Base-by-base conservation (phyloP, 208 protist genomes). In the Lotmaria passim region DNA sequence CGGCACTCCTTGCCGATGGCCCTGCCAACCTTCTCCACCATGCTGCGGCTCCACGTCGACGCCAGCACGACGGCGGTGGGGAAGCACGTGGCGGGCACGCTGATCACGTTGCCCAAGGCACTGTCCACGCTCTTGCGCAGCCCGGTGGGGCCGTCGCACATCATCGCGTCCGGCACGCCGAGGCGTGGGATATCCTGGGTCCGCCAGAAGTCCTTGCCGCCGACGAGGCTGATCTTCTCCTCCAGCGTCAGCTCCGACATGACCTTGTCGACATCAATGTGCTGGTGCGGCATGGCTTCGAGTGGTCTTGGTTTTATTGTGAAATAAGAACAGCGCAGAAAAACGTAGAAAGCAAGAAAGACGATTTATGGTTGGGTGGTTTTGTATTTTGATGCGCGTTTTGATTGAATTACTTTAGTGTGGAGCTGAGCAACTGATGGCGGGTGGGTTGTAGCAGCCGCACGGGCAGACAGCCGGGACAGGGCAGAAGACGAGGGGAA, bases 201-300 rank as follows among this genome's bases (percentile, higher is more conserved):
- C 15, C 31, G 12, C 62, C 62, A 69, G 41, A 33, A 47, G 51
- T 56, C 30, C 34, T 46, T 51, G 51, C 62, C 62, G 43, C 31
- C 46, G 23, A 69, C 41, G 26, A 69, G 19, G 41, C 41, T 30
- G 24, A 69, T 39, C 62, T 69, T 69, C 62, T 69, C 62, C 43
- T 69, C 62, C 46, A 69, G 62, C 47, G 51, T 69, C 62, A 69
- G 60, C 62, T 53, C 23, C 24, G 26, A 39, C 51, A 69, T 47
- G 12, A 69, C 48, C 21, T 31, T 23, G 41, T 69, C 48, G 26
- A 69, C 26, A 47, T 69, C 47, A 14, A 69, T 56, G 51, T 56
- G 51, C 51, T 56, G 14, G 51, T 56, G 21, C 51, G 51, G 14
- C 51, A 56, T 56, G 24, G 51, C 51, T 30, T 7, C 51, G 51